Evolutionary conservation across 1,139 yeast genomes (phyloP), one percentile per base, ranked within the genome.

Genomic region (Geotrichum australiense): DNA sequence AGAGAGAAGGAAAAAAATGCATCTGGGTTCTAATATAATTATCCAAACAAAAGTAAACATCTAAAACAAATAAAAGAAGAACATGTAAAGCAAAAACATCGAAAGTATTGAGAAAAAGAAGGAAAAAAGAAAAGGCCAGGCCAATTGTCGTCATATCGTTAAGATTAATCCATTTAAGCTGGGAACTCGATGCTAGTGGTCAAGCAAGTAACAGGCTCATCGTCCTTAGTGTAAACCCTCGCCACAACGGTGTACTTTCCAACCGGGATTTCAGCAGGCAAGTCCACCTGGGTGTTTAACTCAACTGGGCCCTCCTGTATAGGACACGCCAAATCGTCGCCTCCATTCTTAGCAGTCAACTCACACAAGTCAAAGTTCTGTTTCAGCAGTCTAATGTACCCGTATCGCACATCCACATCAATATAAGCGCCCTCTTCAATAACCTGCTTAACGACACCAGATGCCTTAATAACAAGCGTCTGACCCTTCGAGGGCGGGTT

Each of bases 221-320:
- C 96, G 44, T 83, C 86, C 39, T 67, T 76, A 35, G 94, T 86
- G 66, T 74, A 91, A 4, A 97, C 98, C 57, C 91, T 76, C 15
- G 96, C 97, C 47, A 72, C 69, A 38, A 89, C 94, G 33, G 74
- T 66, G 66, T 91, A 91, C 60, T 75, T 81, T 34, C 97, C 98
- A 22, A 97, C 96, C 46, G 98, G 97, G 20, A 89, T 94, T 62
- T 86, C 93, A n/a, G 71, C 68, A 15, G 98, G 98, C 49, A 91
- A 76, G 53, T 79, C 89, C 25, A 91, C 93, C 35, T 68, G 64
- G 63, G 87, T 86, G 27, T 71, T 63, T 47, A 91, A 66, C 41
- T 68, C 65, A 54, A 85, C 80, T 42, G 66, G 62, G 4, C 97
- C 98, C 52, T 75, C 68, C 42, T 69, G 58, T 44, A 91, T 64